Evolutionary conservation across 1,284 basidiomycete species (phyloP), one percentile per base, ranked within the genome.

Genomic region (Rugosomyces carneus): DNA sequence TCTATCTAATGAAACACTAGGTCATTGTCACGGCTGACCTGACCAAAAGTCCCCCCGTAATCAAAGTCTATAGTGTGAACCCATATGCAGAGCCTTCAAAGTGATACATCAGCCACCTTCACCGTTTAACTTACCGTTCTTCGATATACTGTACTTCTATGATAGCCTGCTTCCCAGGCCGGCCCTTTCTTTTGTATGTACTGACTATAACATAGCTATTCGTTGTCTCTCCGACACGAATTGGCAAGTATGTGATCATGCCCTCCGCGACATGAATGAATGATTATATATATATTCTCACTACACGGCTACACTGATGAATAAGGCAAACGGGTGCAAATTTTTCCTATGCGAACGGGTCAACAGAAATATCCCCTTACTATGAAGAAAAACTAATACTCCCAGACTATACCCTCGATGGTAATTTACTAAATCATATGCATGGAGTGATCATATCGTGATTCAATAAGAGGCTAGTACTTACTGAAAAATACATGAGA

Each of bases 11-110:
- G 15, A 16, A 18, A 9, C 16, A 35, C 40, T 53, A 90, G 88
- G 88, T 93, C 57, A 93, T 95, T 60, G 82, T 96, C 54, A 93
- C 91, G 31, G 90, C 91, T 29, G 93, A 96, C 64, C 69, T 95
- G 57, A 91, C 89, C 54, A 94, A 93, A 78, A 92, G 87, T 56
- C 93, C 93, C 44, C 93, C 93, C 7, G 92, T 95, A 54, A 86
- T 94, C 72, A 91, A 91, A 66, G 91, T 93, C 45, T 90, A 89
- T 71, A 89, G 86, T 58, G 87, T 90, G 56, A 90, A 90, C 60
- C 87, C 87, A 10, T 90, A 88, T 64, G 81, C 87, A 31, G 72
- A 73, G 49, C 62, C 62, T 45, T 41, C 41, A 21, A 73, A 71
- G 62, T 70, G 68, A 65, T 69, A 56, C 20, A 42, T 4, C 5